phyloP scores from a whole-genome alignment of 164 flowering plant species.

The Platanus orientalis region DNA sequence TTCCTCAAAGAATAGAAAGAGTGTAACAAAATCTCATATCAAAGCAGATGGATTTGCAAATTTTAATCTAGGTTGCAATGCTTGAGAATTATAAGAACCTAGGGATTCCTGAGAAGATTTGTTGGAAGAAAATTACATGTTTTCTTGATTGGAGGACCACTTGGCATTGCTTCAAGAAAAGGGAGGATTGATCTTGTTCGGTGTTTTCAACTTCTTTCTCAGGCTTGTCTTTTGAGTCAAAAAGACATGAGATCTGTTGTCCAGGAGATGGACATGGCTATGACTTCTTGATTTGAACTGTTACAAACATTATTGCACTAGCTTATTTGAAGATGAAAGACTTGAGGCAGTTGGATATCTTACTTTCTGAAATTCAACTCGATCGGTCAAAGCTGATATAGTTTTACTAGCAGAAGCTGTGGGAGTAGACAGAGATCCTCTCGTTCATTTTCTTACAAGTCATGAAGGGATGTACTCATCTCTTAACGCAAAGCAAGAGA shows the following conservation, averaged over 20 bases:
- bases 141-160: conserved; percentile 45
- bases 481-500: conserved; percentile 32
- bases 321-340: conserved; percentile 57
- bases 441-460: conserved; percentile 39
- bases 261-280: conserved; percentile 38
- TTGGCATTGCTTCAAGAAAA: conserved; percentile 28
- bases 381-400: conserved; percentile 45
- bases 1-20: conserved; percentile 52
- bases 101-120: conserved; percentile 44
- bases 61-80: conserved; percentile 45
- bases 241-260: conserved; percentile 46
- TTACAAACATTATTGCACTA: conserved; percentile 39
- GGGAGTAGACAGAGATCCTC: conserved; percentile 56
- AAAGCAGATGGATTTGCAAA: conserved; percentile 33
- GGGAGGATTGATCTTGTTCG: conserved; percentile 40
- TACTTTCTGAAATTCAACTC: conserved; percentile 27
- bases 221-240: conserved; percentile 49
- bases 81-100: conserved; percentile 51
- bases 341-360: conserved; percentile 28
- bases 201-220: conserved; percentile 60
- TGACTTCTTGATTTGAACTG: conserved; percentile 32
- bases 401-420: conserved; percentile 34
- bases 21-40: conserved; percentile 26
- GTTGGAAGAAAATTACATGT: conserved; percentile 40
- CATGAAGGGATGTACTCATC: conserved; percentile 40